phyloP scores from a whole-genome alignment of 2,329 filamentous ascomycete genomes.

The Phialophora verrucosa region DNA sequence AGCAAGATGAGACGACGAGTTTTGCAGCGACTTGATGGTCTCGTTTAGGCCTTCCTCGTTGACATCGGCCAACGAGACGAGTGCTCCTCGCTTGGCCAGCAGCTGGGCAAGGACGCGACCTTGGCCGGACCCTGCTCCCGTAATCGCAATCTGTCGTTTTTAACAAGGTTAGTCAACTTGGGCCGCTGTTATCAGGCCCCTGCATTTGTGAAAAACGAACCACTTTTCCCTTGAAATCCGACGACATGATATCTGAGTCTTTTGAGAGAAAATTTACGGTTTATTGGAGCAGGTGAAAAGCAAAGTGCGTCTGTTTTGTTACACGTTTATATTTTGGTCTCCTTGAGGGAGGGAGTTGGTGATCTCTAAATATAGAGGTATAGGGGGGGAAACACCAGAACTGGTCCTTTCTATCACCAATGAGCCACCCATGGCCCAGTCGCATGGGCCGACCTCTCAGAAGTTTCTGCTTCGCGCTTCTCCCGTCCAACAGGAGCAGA shows the following conservation, averaged over 20 bases:
- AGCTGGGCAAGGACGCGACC: conserved; percentile 56
- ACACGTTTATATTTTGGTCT: no score
- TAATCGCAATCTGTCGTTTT: conserved; percentile 25
- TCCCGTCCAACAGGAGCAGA: no score
- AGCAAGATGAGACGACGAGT: conserved; percentile 24
- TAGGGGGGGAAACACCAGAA: no score
- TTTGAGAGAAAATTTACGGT: no score
- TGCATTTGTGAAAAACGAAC: conserved; percentile 13
- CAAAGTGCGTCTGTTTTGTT: no score
- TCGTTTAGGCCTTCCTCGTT: conserved; percentile 46
- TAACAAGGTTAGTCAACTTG: not conserved
- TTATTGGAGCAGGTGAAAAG: no score
- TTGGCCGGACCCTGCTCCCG: conserved; percentile 52
- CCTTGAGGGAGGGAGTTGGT: no score
- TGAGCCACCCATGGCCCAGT: no score
- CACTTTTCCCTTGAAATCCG: conserved; percentile 30
- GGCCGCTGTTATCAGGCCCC: not conserved
- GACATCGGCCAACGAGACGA: conserved; percentile 57
- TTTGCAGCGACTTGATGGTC: conserved; percentile 37
- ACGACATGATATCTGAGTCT: conserved; percentile 17
- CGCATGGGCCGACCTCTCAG: no score
- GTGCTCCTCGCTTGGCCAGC: conserved; percentile 53
- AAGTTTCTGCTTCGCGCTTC: no score
- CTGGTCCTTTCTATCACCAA: no score
- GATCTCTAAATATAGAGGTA: no score